Evolutionary conservation across 83 land plant genomes (phyloP).

Genomic region (Picea mariana): DNA sequence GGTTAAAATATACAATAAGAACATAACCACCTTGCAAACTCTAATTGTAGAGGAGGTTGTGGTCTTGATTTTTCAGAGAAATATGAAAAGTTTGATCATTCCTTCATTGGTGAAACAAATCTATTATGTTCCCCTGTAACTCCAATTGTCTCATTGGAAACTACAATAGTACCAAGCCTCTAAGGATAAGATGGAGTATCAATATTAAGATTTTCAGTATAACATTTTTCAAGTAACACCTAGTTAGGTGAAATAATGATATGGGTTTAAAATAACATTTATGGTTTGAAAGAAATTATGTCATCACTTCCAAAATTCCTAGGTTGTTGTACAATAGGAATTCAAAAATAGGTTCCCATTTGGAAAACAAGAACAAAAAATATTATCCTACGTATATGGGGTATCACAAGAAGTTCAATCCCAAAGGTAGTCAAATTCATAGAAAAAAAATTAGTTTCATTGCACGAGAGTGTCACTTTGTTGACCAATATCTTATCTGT

Average conservation of each 20-base stretch:
- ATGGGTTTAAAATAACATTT: too few species aligned
- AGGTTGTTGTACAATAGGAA: background rate
- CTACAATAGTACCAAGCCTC: background rate
- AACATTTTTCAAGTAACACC: too few species aligned
- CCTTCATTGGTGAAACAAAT: slow-evolving; percentile 80
- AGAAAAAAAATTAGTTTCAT: background rate
- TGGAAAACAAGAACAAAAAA: background rate
- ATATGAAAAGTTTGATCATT: slow-evolving; percentile 55
- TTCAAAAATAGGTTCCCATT: background rate
- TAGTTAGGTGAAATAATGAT: too few species aligned
- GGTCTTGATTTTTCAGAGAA: slow-evolving; percentile 50
- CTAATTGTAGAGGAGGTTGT: slow-evolving; percentile 56
- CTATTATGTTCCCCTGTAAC: slow-evolving; percentile 28
- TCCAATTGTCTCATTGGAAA: background rate
- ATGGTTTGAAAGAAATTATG: background rate
- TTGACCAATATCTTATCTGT: too few species aligned
- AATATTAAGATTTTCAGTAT: too few species aligned
- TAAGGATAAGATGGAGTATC: too few species aligned
- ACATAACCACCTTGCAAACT: slow-evolving; percentile 8
- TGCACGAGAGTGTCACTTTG: too few species aligned
- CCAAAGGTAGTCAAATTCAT: background rate
- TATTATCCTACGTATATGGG: background rate
- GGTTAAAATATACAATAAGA: too few species aligned
- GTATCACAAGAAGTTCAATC: background rate
- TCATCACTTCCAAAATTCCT: background rate